Base-by-base conservation (phyloP, 1,284 basidiomycete genomes). In the Tylopilus sp. region DNA sequence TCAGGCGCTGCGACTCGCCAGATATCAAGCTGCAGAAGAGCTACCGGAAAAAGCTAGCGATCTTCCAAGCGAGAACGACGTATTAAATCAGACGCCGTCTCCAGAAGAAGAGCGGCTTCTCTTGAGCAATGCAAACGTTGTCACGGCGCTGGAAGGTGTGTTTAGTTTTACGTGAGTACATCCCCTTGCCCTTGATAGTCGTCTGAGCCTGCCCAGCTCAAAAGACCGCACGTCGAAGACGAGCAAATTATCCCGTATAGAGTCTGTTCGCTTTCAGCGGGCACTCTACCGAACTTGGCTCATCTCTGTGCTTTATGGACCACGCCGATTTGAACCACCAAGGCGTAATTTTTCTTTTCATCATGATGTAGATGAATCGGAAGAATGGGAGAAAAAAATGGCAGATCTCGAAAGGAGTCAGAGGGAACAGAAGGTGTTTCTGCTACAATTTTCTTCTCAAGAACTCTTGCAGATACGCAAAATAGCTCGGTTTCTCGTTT, bases 281-380 rank as follows among this genome's bases (percentile, higher is more conserved):
- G 78, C 79, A 3, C 57, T 80, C 38, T 81, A 81, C 62, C 73
- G 77, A 4, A 54, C 80, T 26, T 77, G 76, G 74, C 67, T 77
- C 24, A 65, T 77, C 60, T 70, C 74, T 22, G 62, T 51, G 29
- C 39, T 72, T 36, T 62, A 62, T 12, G 70, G 65, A 4, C 52
- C 47, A 49, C 47, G 47, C n/a, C 47, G 47, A 12, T 49, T 49
- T 49, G 5, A 22, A n/a, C 47, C n/a, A 13, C n/a, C 47, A 49
- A 49, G 4, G n/a, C 13, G 9, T 24, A n/a, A n/a, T n/a, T n/a
- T n/a, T 22, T 3, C 4, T 44, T 44, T 44, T 39, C 10, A 19
- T 44, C n/a, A n/a, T n/a, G n/a, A 8, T 24, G 47, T 13, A 24
- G 12, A 49, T 49, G 19, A 47, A 13, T 5, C 12, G 19, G 12